Evolutionary conservation across 345 rosid species (phyloP).

Genomic region (Gossypium thurberi): DNA sequence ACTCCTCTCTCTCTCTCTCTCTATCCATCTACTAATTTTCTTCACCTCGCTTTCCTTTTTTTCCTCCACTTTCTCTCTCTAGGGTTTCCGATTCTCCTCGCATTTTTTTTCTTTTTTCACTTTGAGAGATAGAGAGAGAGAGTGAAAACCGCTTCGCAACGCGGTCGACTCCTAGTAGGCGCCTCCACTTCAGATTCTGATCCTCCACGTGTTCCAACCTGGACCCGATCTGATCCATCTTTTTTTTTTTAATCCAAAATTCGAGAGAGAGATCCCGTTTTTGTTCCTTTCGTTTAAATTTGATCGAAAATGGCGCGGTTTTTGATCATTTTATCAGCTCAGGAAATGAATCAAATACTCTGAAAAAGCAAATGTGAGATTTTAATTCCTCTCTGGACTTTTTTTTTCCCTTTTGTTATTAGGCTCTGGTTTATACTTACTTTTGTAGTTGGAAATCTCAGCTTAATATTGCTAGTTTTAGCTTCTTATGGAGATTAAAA

Average conservation of each 20-base stretch:
- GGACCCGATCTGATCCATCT: conserved; percentile 33
- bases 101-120: not conserved
- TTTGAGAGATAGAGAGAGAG: too few relatives aligned
- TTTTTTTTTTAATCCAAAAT: not conserved
- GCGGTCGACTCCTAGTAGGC: not conserved
- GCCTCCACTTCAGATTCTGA: conserved; percentile 32
- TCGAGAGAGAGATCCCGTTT: conserved; percentile 19
- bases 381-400: not conserved
- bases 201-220: conserved; percentile 16
- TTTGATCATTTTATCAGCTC: not conserved
- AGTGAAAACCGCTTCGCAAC: conserved; percentile 11
- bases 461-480: not conserved
- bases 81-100: conserved; percentile 32
- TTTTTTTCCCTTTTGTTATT: not conserved
- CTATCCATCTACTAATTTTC: not conserved
- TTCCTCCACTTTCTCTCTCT: conserved; percentile 12
- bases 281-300: conserved; percentile 8
- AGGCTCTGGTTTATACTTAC: not conserved
- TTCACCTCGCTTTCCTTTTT: not conserved
- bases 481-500: not conserved
- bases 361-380: conserved; percentile 6
- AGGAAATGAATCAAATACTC: not conserved
- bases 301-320: not conserved
- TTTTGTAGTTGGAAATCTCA: not conserved
- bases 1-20: not conserved